Conservation (phyloP, 306 rosid genomes). For the Acacia melanoxylon region DNA sequence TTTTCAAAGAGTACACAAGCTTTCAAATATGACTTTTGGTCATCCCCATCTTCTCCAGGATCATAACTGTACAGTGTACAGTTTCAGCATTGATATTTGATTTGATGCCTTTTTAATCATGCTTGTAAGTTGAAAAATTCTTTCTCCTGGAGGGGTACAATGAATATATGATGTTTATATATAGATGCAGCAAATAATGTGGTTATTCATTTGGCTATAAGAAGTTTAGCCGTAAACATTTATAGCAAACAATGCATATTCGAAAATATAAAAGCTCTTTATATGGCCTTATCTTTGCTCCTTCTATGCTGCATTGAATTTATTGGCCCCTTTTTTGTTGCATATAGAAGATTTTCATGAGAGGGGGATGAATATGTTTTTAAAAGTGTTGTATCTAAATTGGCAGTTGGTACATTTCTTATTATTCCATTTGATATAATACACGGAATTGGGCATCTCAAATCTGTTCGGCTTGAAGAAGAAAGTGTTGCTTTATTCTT, state of each 20-base stretch:
- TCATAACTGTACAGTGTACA: not conserved
- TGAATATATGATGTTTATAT: not conserved
- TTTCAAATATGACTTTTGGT: not conserved
- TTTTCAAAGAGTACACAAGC: not conserved
- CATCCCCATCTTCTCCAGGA: not conserved
- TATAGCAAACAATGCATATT: not conserved
- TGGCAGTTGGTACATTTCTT: not conserved
- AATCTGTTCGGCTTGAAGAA: not conserved
- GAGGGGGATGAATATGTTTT: not conserved
- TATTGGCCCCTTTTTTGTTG: not conserved
- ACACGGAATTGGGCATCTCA: not conserved
- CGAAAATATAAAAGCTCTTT: not conserved
- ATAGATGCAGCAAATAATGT: not conserved
- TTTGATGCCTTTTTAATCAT: not conserved
- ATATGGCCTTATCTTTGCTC: not conserved
- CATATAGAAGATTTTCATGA: not conserved
- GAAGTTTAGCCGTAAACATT: not conserved
- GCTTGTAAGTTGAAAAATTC: not conserved
- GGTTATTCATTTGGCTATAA: not conserved
- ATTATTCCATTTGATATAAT: not conserved
- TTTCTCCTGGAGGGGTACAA: not conserved
- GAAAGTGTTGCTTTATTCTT: not conserved
- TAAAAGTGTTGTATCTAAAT: not conserved
- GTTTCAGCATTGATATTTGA: slow-evolving; percentile 1
- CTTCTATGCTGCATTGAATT: not conserved